Evolutionary conservation across 176 grass and related monocot species (phyloP).

Genomic region (Saccharum spontaneum): DNA sequence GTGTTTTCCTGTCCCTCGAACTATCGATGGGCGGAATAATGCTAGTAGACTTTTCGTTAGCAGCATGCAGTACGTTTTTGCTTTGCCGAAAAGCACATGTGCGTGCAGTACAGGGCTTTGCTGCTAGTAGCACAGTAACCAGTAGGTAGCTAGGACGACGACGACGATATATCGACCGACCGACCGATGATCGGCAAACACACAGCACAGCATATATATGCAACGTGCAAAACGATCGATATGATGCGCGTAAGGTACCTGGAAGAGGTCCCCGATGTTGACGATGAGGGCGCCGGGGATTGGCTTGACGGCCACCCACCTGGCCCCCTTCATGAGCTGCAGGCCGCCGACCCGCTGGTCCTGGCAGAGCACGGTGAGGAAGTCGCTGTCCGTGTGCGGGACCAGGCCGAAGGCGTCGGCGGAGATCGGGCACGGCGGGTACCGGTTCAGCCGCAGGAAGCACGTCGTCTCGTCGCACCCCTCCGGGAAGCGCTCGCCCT

Average conservation of each 20-base stretch:
- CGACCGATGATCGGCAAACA: neutral
- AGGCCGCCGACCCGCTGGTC: slow-evolving; percentile 67
- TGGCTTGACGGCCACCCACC: slow-evolving; percentile 77
- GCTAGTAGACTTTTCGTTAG: neutral
- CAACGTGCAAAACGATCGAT: neutral
- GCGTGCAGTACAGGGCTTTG: too few relatives aligned
- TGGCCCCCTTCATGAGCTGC: slow-evolving; percentile 65
- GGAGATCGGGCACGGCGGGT: slow-evolving; percentile 65
- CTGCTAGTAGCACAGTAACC: neutral
- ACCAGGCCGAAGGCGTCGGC: slow-evolving; percentile 63
- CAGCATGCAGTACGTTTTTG: neutral
- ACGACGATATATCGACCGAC: neutral
- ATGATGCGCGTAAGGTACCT: slow-evolving; percentile 31
- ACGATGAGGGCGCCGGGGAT: slow-evolving; percentile 77
- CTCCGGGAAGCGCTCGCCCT: slow-evolving; percentile 43
- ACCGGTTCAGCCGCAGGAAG: slow-evolving; percentile 84
- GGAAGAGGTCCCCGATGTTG: slow-evolving; percentile 92
- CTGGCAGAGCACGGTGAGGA: slow-evolving; percentile 81
- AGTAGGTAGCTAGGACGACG: neutral
- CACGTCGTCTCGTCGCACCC: slow-evolving; percentile 74
- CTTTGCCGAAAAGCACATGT: too few relatives aligned
- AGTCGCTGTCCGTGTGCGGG: slow-evolving; percentile 93
- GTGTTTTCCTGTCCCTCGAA: slow-evolving; percentile 35
- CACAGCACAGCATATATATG: too few relatives aligned
- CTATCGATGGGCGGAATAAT: neutral